phyloP scores from a whole-genome alignment of 2,329 filamentous ascomycete genomes.

The Akanthomyces dipterigenus region DNA sequence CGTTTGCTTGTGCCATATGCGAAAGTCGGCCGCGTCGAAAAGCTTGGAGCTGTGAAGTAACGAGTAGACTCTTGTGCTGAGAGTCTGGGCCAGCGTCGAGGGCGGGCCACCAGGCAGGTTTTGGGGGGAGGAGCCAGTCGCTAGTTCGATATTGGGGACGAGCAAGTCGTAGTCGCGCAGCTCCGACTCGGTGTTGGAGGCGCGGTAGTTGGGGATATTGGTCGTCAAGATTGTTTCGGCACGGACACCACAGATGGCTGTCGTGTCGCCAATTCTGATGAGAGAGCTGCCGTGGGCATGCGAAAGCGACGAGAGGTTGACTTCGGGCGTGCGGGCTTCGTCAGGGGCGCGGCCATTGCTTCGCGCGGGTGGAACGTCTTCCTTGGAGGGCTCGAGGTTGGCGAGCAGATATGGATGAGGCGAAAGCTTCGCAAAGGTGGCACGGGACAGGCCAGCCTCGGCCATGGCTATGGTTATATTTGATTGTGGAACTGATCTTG shows the following conservation, averaged over 20 bases:
- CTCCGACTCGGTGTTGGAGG: conserved; percentile 37
- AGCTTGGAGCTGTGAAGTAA: conserved; percentile 67
- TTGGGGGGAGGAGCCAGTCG: conserved; percentile 80
- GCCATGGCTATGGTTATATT: conserved; percentile 27
- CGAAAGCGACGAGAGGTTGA: conserved; percentile 78
- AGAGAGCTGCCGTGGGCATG: conserved; percentile 88
- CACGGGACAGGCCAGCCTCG: conserved; percentile 41
- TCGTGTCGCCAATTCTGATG: conserved; percentile 81
- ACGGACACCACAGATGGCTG: conserved; percentile 88
- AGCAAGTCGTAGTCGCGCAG: conserved; percentile 63
- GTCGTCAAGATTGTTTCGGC: conserved; percentile 73
- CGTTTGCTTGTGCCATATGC: conserved; percentile 60
- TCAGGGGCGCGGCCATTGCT: conserved; percentile 72
- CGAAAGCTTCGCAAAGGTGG: conserved; percentile 82
- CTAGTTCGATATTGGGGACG: conserved; percentile 89
- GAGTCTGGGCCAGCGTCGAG: conserved; percentile 70
- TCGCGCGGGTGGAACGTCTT: conserved; percentile 48
- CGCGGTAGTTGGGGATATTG: conserved; percentile 63
- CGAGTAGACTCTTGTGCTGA: conserved; percentile 73
- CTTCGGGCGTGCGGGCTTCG: conserved; percentile 63
- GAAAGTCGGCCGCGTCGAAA: conserved; percentile 59
- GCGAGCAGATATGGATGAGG: conserved; percentile 85
- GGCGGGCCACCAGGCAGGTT: conserved; percentile 82
- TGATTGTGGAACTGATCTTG: not conserved
- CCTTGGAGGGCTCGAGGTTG: conserved; percentile 62